Evolutionary conservation across 2,329 filamentous ascomycete species (phyloP), one percentile per base, ranked within the genome.

Genomic region (Dichotomopilus funicola): DNA sequence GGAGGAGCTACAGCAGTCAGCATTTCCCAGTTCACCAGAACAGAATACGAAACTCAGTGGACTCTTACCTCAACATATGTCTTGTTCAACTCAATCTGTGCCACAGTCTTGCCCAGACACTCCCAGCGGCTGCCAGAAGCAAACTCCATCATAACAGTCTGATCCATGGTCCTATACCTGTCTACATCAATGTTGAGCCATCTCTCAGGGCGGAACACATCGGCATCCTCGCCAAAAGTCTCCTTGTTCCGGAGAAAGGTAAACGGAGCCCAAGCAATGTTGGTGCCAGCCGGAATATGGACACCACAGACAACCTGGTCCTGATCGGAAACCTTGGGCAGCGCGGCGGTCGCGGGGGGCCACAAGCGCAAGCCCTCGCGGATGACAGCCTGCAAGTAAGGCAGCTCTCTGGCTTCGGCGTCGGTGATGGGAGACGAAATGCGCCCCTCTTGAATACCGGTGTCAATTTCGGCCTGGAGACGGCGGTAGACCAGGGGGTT

Each of bases 171-270:
- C 19, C 60, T 64, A 53, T 68, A 61, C 40, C 66, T 62, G 0
- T 64, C 65, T 1, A 51, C 51, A 6, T 70, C 66, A 1, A 60
- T 62, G 54, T 72, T 65, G 12, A 77, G 54, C 74, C 76, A 83
- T 4, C 80, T 72, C 2, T 71, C 67, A 0, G 79, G 78, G 0
- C 68, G 64, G 57, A 77, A 80, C 1, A 68, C 52, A 12, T 70
- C 65, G 1, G 71, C 69, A 56, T 76, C 72, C 5, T 60, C 55
- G 3, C 74, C 72, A 50, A 64, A 71, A 31, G 71, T 51, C 8
- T 57, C 42, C 19, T 67, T 66, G 41, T 67, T 59, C 1, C 64
- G 66, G 46, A 68, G 65, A 7, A 73, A 59, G 0, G 66, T 69
- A 57, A 65, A 67, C 8, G 70, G 63, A 33, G 67, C 70, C 19